phyloP scores from a whole-genome alignment of 1,284 basidiomycete genomes.

The Naganishia sp. region DNA sequence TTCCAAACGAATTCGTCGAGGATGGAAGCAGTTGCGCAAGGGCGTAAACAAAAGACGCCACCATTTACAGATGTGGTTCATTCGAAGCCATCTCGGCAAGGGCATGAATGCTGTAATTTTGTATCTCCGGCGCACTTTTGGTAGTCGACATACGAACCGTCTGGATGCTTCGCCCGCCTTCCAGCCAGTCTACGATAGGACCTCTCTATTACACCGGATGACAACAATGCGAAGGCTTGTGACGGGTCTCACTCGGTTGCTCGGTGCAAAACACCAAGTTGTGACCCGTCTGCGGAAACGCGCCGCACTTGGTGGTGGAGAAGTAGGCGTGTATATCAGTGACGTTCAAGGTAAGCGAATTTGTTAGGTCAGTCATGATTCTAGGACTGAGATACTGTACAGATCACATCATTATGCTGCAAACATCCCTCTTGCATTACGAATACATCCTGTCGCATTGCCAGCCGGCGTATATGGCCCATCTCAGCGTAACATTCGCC shows the following conservation, averaged over 20 bases:
- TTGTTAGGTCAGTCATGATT: not conserved
- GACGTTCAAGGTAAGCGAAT: slow-evolving; percentile 76
- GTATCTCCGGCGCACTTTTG: slow-evolving; percentile 7
- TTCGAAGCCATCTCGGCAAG: slow-evolving; percentile 9
- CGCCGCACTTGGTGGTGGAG: slow-evolving; percentile 58
- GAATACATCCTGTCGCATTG: slow-evolving; percentile 85
- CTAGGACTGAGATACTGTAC: not conserved
- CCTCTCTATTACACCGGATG: slow-evolving; percentile 66
- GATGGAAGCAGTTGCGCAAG: slow-evolving; percentile 18
- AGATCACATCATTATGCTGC: slow-evolving; percentile 90
- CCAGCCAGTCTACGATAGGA: slow-evolving; percentile 49
- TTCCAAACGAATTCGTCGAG: slow-evolving; percentile 16
- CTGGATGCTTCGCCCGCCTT: slow-evolving; percentile 23
- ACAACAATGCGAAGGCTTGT: slow-evolving; percentile 77
- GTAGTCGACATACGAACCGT: slow-evolving; percentile 2
- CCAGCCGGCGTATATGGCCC: slow-evolving; percentile 79
- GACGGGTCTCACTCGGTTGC: slow-evolving; percentile 73
- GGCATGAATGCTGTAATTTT: not conserved
- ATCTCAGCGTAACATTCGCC: slow-evolving; percentile 67
- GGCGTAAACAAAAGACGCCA: not conserved
- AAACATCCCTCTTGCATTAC: slow-evolving; percentile 81
- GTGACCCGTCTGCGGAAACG: slow-evolving; percentile 78
- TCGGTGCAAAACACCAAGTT: slow-evolving; percentile 81
- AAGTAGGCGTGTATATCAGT: slow-evolving; percentile 82
- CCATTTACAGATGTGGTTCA: slow-evolving; percentile 5